These are phyloP conservation scores for Coemansia sp. DNA, from an alignment of 192 early-diverging fungal species.

Conservation along the genomic window DNA sequence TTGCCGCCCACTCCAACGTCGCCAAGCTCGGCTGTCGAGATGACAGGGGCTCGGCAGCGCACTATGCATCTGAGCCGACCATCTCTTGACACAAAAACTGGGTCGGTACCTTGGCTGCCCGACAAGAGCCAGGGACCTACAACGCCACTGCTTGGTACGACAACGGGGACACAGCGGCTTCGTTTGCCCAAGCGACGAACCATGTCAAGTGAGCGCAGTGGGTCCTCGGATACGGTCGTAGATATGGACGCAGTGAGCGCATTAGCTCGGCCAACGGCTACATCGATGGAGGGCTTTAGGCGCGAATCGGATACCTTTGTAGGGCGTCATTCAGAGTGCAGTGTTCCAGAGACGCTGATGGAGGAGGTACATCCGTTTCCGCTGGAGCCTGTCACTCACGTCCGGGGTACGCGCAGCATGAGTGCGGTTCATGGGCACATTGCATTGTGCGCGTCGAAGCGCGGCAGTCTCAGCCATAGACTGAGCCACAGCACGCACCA, in stretches of 20 bases:
- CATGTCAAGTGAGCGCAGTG: slow-evolving; percentile 38
- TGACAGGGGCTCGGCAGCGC: slow-evolving; percentile 13
- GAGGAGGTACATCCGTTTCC: slow-evolving; percentile 11
- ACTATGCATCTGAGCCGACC: slow-evolving; percentile 34
- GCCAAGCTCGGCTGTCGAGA: slow-evolving; percentile 8
- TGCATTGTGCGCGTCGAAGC: slow-evolving; percentile 33
- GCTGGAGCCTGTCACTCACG: slow-evolving; percentile 13
- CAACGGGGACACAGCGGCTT: slow-evolving; percentile 30
- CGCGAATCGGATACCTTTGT: not conserved
- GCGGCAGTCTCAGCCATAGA: slow-evolving; percentile 35
- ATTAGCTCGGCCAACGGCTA: slow-evolving; percentile 9
- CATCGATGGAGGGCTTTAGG: not conserved
- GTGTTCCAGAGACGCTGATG: slow-evolving; percentile 18
- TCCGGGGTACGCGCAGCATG: slow-evolving; percentile 43
- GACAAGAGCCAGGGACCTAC: slow-evolving; percentile 10
- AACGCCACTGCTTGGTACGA: not conserved
- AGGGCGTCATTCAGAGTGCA: slow-evolving; percentile 12
- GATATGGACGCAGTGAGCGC: slow-evolving; percentile 18
- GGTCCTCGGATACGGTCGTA: slow-evolving; percentile 26
- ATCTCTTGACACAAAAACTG: slow-evolving; percentile 13
- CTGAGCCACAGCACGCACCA: slow-evolving; percentile 41
- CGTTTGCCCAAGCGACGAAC: slow-evolving; percentile 49
- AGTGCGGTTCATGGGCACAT: slow-evolving; percentile 40
- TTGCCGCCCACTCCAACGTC: slow-evolving; percentile 43
- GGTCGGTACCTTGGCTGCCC: slow-evolving; percentile 17